Evolutionary conservation across 495 filamentous ascomycete species (phyloP), one percentile per base, ranked within the genome.

Genomic region (Penicillium chermesinum): DNA sequence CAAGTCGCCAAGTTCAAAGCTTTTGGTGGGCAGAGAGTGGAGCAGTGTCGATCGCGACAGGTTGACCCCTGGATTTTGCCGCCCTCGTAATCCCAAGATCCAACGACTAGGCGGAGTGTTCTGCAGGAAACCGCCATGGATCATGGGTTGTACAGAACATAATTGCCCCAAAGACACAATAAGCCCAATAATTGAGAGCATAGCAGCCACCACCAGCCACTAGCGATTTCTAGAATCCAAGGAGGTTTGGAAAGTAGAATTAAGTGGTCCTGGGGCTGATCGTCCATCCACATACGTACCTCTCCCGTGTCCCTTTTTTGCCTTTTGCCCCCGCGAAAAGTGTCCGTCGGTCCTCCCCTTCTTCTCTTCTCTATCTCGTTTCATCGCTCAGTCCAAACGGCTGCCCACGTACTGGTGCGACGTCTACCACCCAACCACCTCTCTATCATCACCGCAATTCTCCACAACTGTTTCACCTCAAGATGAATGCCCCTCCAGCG

Each of bases 401-500:
- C 25, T 30, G 25, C 10, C 25, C 25, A 30, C 25, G 25, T 30
- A 30, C 25, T 30, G 25, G 25, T 30, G 25, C 25, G 25, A 30
- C 25, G 25, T 30, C 25, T 30, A 30, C 25, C 14, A n/a, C 39
- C 40, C 43, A 33, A 55, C 50, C 49, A 44, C 49, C 25, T 38
- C 46, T 21, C 52, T 35, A 47, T 55, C 42, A 18, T 14, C 21
- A 47, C 48, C 50, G 52, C 59, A 50, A 59, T 54, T 34, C 49
- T 20, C 35, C 40, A n/a, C n/a, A n/a, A n/a, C 48, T 44, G 53
- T 63, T 61, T 63, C 53, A 56, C 48, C 39, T 58, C 52, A 50
- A 52, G 17, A 72, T 71, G 67, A 69, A 63, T 62, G 62, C 66
- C 58, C 57, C 66, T 58, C 69, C 62, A 51, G 58, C 63, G 62